Conservation (phyloP, 805 yeast genomes). For the Wickerhamomyces alni region DNA sequence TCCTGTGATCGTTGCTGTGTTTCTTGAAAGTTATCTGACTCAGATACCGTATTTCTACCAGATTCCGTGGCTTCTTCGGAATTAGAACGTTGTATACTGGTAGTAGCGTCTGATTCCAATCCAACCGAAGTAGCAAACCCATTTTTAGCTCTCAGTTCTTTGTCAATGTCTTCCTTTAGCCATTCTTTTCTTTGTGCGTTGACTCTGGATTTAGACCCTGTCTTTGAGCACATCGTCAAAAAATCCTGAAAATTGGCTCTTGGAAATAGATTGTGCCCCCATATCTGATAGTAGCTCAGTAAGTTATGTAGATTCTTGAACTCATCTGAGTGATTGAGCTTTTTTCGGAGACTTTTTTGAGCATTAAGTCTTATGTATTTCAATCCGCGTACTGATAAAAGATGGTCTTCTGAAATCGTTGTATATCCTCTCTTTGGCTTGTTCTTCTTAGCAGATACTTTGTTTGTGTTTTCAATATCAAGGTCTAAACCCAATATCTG, state of each 20-base stretch:
- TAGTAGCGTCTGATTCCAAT: too few species aligned
- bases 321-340: constrained; percentile 34
- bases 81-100: too few species aligned
- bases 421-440: constrained; percentile 4
- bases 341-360: constrained; percentile 18
- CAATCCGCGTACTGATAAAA: constrained; percentile 49
- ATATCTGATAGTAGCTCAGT: constrained; percentile 55
- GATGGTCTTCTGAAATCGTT: constrained; percentile 44
- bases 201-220: constrained; percentile 38
- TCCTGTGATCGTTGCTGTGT: not conserved
- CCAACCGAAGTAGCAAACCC: constrained; percentile 1
- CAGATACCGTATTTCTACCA: too few species aligned
- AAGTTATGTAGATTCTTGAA: constrained; percentile 43
- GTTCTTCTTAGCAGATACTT: not conserved
- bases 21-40: too few species aligned
- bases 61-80: too few species aligned
- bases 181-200: constrained; percentile 35
- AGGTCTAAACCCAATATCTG: constrained; percentile 7
- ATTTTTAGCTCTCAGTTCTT: constrained; percentile 1
- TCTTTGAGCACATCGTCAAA: constrained; percentile 42
- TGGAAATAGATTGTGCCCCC: constrained; percentile 77
- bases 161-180: constrained; percentile 32
- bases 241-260: constrained; percentile 75
- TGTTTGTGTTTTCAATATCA: not conserved
- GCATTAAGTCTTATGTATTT: constrained; percentile 40